Evolutionary conservation across 2,329 filamentous ascomycete species (phyloP).

Genomic region (Aspergillus proliferans): DNA sequence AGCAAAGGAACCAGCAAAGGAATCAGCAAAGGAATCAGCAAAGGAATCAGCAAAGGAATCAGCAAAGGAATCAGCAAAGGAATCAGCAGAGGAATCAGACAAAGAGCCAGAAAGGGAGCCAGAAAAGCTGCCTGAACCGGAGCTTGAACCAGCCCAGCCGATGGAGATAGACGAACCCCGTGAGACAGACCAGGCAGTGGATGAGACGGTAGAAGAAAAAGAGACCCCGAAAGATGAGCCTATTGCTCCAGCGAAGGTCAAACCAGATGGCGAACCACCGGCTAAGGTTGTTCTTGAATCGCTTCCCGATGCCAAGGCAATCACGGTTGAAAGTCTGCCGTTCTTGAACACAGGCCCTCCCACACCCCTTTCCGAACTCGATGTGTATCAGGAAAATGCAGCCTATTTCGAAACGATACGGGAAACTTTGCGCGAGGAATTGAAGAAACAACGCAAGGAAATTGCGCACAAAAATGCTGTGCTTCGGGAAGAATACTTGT

Average conservation of each 20-base stretch:
- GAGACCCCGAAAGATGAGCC: slow-evolving; percentile 5
- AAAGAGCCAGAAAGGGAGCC: not conserved
- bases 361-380: slow-evolving; percentile 40
- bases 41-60: not conserved
- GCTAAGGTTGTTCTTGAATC: slow-evolving; percentile 12
- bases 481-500: slow-evolving; percentile 35
- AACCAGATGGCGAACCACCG: slow-evolving; percentile 11
- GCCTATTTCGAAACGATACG: slow-evolving; percentile 34
- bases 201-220: slow-evolving; percentile 1
- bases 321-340: slow-evolving; percentile 40
- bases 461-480: slow-evolving; percentile 34
- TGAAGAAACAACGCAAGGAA: slow-evolving; percentile 35
- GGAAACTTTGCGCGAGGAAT: slow-evolving; percentile 30
- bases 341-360: slow-evolving; percentile 39
- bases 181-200: not conserved
- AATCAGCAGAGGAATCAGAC: too few relatives aligned
- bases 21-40: not conserved
- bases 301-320: slow-evolving; percentile 16
- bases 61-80: not conserved
- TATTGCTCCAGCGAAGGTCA: slow-evolving; percentile 4
- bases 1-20: not conserved
- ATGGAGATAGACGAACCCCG: not conserved
- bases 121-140: not conserved
- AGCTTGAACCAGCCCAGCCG: not conserved
- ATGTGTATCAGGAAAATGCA: slow-evolving; percentile 38